Conservation (phyloP, 306 rosid species). For the Vigna unguiculata region DNA sequence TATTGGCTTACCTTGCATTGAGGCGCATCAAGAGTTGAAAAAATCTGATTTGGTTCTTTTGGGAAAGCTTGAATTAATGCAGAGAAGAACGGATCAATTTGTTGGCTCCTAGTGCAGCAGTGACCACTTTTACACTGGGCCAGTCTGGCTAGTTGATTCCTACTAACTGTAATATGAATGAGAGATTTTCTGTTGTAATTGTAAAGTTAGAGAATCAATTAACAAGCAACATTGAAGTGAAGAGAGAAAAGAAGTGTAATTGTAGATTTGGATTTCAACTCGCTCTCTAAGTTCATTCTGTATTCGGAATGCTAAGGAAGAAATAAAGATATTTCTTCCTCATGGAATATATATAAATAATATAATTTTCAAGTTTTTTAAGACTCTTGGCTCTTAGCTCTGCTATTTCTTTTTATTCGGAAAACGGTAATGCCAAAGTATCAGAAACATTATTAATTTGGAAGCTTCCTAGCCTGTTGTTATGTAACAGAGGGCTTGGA, state of each 20-base stretch:
- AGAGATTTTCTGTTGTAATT: slow-evolving; percentile 47
- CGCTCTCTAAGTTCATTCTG: slow-evolving; percentile 42
- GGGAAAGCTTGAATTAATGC: neutral
- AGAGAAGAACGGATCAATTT: slow-evolving; percentile 43
- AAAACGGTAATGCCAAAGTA: too few species aligned
- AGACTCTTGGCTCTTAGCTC: too few species aligned
- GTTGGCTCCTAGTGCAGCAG: slow-evolving; percentile 38
- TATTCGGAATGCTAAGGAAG: slow-evolving; percentile 41
- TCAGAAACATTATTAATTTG: too few species aligned
- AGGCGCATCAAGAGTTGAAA: slow-evolving; percentile 67
- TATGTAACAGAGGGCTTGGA: too few species aligned
- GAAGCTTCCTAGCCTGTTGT: too few species aligned
- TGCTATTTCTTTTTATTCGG: too few species aligned
- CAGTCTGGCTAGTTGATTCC: slow-evolving; percentile 40
- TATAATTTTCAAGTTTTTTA: too few species aligned
- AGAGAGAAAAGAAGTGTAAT: slow-evolving; percentile 37
- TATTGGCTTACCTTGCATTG: slow-evolving; percentile 81
- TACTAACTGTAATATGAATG: slow-evolving; percentile 42
- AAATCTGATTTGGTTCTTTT: neutral
- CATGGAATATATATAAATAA: neutral
- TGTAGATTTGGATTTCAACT: slow-evolving; percentile 50
- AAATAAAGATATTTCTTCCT: slow-evolving; percentile 45
- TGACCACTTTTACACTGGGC: slow-evolving; percentile 37
- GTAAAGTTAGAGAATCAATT: slow-evolving; percentile 40
- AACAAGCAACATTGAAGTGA: slow-evolving; percentile 36